These are phyloP conservation scores for Gymnopilus junonius DNA, from an alignment of 768 basidiomycete species.

Conservation along the genomic window DNA sequence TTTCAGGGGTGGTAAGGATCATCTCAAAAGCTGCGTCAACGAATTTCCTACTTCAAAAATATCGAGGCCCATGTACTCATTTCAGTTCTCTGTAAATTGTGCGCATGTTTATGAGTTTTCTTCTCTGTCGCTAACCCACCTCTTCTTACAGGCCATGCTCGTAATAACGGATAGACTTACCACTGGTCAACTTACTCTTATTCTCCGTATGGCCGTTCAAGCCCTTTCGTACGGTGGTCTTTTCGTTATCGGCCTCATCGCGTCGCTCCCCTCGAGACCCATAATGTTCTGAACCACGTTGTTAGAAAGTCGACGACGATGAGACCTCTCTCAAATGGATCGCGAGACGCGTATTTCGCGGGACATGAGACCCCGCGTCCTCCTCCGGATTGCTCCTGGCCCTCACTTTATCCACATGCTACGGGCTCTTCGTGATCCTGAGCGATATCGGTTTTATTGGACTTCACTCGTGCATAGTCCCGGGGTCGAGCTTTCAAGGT, in stretches of 20 bases:
- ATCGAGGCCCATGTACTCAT: neutral
- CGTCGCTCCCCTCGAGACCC: conserved; percentile 24
- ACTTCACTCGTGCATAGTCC: conserved; percentile 8
- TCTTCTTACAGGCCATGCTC: conserved; percentile 9
- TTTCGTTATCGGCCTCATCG: conserved; percentile 24
- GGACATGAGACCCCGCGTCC: conserved; percentile 17
- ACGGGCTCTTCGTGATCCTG: conserved; percentile 10
- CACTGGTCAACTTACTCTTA: conserved; percentile 28
- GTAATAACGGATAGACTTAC: conserved; percentile 13
- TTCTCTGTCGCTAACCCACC: too few relatives aligned
- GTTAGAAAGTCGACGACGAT: conserved; percentile 19
- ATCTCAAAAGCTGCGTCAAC: neutral
- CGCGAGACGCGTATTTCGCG: conserved; percentile 14
- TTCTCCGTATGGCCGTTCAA: conserved; percentile 28
- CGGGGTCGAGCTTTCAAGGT: conserved; percentile 18
- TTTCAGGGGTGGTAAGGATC: neutral
- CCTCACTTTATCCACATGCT: conserved; percentile 16
- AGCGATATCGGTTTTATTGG: conserved; percentile 12
- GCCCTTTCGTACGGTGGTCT: conserved; percentile 24
- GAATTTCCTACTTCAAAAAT: too few relatives aligned
- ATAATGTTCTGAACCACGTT: conserved; percentile 25
- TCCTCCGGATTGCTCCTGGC: conserved; percentile 20
- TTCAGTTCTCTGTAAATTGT: too few relatives aligned
- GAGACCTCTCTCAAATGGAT: conserved; percentile 22
- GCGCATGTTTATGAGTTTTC: too few relatives aligned